A percentile compares a stretch with the other conserved stretches of the same genome.
phyloP scores from a whole-genome alignment of 495 filamentous ascomycete species.

The Melanomma pulvis-pyrius region DNA sequence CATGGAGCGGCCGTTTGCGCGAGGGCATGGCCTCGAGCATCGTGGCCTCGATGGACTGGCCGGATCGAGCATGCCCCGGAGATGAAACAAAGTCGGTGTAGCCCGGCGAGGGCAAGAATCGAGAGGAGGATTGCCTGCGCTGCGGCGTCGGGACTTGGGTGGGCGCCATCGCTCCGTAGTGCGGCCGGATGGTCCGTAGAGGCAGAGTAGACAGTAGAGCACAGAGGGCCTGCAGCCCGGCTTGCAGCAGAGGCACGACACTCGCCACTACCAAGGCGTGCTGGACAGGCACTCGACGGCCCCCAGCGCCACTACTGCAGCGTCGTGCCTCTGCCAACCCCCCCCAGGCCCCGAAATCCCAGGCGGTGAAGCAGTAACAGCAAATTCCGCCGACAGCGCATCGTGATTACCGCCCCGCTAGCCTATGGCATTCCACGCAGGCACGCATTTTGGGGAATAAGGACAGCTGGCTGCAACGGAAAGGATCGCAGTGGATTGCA shows the following conservation, averaged over 20 bases:
- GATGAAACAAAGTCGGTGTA: conserved; percentile 41
- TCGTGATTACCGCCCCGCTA: conserved; percentile 5
- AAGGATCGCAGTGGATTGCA: conserved; percentile 2
- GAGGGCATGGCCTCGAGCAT: conserved; percentile 17
- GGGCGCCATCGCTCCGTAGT: conserved; percentile 16
- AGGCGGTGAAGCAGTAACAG: conserved; percentile 30
- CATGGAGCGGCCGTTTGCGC: background rate
- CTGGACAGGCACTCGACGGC: conserved; percentile 16
- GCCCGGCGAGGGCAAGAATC: background rate
- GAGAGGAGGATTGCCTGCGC: background rate
- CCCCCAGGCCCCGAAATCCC: conserved; percentile 17
- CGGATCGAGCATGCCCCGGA: conserved; percentile 23
- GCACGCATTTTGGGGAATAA: background rate
- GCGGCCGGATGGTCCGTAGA: conserved; percentile 2
- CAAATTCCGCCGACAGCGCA: conserved; percentile 27
- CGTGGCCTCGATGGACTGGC: conserved; percentile 32
- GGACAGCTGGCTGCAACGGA: background rate
- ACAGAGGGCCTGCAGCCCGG: conserved; percentile 9
- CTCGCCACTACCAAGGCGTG: conserved; percentile 22
- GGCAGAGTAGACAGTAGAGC: too few species aligned
- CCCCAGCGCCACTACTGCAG: conserved; percentile 30
- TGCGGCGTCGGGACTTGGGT: background rate
- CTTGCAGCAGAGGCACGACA: conserved; percentile 24
- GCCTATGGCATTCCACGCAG: conserved; percentile 21
- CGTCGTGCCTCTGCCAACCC: background rate